Evolutionary conservation across 192 early-diverging fungal species (phyloP), one percentile per base, ranked within the genome.

Genomic region (Podochytrium sp.): DNA sequence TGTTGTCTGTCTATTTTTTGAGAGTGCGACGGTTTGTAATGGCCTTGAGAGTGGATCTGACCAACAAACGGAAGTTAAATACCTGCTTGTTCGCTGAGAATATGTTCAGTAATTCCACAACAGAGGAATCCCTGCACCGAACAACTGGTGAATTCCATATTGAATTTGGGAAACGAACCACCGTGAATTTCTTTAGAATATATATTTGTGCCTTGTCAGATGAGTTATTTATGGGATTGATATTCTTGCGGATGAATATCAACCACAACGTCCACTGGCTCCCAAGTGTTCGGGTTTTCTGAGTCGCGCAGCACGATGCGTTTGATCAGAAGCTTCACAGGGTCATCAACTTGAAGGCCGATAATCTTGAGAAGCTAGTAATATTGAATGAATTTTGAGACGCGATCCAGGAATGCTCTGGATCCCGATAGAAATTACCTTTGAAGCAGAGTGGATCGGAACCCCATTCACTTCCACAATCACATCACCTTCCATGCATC

Each of bases 401-500:
- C n/a, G n/a, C n/a, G n/a, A n/a, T n/a, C n/a, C n/a, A n/a, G n/a
- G n/a, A n/a, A n/a, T n/a, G n/a, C n/a, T n/a, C 37, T 2, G 10
- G 2, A 51, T n/a, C 2, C 2, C 7, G 29, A 64, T n/a, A 3
- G 16, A 52, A 55, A 41, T 16, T 20, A 83, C 70, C 66, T 86
- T 81, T 14, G 80, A 82, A 5, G 76, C 77, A 60, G 43, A 66
- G n/a, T 30, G 47, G 1, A 85, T 73, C 6, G 75, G 39, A 3
- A 30, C 20, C 2, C 50, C 73, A 40, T 85, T 78, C 7, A 83
- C 76, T 29, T 61, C 53, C 0, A 74, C 73, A 65, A 86, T 81
- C 34, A 86, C 82, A 55, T 84, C 81, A 1, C 83, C 83, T 32
- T 79, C 80, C 4, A 50, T 12, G 34, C 79, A 38, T 2, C 82